phyloP scores from a whole-genome alignment of 2,329 filamentous ascomycete genomes.

The Rachicladosporium sp. region DNA sequence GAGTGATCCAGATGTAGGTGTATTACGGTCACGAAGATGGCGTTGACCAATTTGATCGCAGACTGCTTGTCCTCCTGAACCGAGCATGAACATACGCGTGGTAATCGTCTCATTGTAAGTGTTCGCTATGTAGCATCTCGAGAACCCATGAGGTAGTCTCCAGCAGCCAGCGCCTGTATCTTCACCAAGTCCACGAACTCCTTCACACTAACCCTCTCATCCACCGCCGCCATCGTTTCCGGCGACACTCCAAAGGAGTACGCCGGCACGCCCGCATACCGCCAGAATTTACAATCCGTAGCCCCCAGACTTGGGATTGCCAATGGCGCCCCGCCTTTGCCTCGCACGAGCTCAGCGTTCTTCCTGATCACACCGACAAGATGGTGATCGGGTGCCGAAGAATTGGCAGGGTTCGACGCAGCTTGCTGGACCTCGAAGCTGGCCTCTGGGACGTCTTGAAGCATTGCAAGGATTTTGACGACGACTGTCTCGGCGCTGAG shows the following conservation, averaged over 20 bases:
- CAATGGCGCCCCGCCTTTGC: slow-evolving; percentile 15
- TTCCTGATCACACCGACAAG: slow-evolving; percentile 19
- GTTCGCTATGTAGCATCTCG: no score
- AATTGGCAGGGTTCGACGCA: slow-evolving; percentile 24
- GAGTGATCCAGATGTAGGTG: no score
- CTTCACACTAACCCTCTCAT: slow-evolving; percentile 19
- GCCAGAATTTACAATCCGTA: slow-evolving; percentile 31
- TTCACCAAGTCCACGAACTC: slow-evolving; percentile 22
- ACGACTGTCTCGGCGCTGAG: slow-evolving; percentile 16
- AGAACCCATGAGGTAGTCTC: slow-evolving; percentile 16
- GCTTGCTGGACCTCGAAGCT: slow-evolving; percentile 22
- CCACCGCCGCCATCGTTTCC: slow-evolving; percentile 17
- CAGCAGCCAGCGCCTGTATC: slow-evolving; percentile 20
- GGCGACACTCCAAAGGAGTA: slow-evolving; percentile 26
- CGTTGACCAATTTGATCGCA: no score
- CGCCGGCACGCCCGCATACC: slow-evolving; percentile 25
- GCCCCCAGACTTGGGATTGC: slow-evolving; percentile 28
- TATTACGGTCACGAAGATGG: no score
- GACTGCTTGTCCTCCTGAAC: no score
- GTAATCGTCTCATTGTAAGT: no score
- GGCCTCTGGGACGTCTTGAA: slow-evolving; percentile 20
- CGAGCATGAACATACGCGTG: no score
- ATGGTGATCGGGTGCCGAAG: slow-evolving; percentile 22
- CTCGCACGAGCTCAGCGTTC: slow-evolving; percentile 16
- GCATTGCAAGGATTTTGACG: slow-evolving; percentile 8